phyloP scores from a whole-genome alignment of 2,329 filamentous ascomycete genomes.

The Cercospora canescens region DNA sequence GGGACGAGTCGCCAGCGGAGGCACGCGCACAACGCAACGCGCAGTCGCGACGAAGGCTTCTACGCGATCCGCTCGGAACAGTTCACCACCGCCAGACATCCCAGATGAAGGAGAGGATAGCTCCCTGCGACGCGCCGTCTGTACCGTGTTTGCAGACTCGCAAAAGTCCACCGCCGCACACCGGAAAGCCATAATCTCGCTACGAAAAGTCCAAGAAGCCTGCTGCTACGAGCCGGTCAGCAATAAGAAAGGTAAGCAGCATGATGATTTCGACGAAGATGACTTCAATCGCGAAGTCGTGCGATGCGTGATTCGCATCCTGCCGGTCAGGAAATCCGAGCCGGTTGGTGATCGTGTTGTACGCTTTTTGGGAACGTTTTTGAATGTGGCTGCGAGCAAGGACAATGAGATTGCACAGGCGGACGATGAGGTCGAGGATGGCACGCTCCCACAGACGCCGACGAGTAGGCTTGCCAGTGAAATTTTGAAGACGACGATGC shows the following conservation, averaged over 20 bases:
- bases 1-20: conserved; percentile 32
- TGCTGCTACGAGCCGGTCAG: conserved; percentile 62
- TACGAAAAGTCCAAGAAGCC: conserved; percentile 87
- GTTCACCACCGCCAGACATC: conserved; percentile 44
- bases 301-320: conserved; percentile 76
- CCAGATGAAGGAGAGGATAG: conserved; percentile 72
- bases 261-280: conserved; percentile 74
- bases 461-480: conserved; percentile 75
- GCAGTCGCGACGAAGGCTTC: conserved; percentile 24
- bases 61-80: conserved; percentile 26
- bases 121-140: conserved; percentile 71
- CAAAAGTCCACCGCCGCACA: conserved; percentile 89
- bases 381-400: conserved; percentile 67
- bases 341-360: conserved; percentile 81
- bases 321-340: conserved; percentile 91
- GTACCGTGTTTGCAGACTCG: conserved; percentile 59
- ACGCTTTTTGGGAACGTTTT: conserved; percentile 82
- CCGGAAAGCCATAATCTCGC: conserved; percentile 80
- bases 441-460: conserved; percentile 76
- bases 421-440: conserved; percentile 60
- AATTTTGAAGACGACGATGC: conserved; percentile 71
- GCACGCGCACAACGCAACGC: conserved; percentile 18
- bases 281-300: conserved; percentile 87
- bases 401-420: conserved; percentile 41
- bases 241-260: conserved; percentile 53